These are phyloP conservation scores for Debaryomyces nepalensis DNA, from an alignment of 1,139 yeast species.

Conservation along the genomic window DNA sequence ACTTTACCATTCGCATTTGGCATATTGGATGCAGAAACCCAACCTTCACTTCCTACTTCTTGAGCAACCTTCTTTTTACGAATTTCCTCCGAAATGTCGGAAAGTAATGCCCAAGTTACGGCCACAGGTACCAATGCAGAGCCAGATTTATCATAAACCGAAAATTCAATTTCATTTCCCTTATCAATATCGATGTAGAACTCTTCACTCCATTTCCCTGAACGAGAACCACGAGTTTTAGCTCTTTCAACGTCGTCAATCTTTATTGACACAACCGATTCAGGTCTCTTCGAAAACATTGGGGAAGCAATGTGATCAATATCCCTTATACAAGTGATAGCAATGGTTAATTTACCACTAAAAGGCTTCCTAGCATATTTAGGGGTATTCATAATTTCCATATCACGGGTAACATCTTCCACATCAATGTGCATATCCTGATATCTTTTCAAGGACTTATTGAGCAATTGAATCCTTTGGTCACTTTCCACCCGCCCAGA, in stretches of 20 bases:
- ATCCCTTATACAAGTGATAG: slow-evolving; percentile 77
- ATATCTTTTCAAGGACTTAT: slow-evolving; percentile 82
- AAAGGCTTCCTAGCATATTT: slow-evolving; percentile 81
- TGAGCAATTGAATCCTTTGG: slow-evolving; percentile 81
- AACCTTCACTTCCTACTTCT: slow-evolving; percentile 73
- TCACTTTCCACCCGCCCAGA: slow-evolving; percentile 84
- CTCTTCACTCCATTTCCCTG: slow-evolving; percentile 84
- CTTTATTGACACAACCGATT: slow-evolving; percentile 75
- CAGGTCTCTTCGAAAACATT: slow-evolving; percentile 75
- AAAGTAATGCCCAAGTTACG: slow-evolving; percentile 83
- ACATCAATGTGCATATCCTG: slow-evolving; percentile 82
- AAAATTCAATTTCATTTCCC: slow-evolving; percentile 88
- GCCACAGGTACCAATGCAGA: slow-evolving; percentile 84
- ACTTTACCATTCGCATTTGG: slow-evolving; percentile 34
- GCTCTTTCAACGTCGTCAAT: slow-evolving; percentile 87
- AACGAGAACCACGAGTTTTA: slow-evolving; percentile 73
- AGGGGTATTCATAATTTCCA: slow-evolving; percentile 65
- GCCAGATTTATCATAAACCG: slow-evolving; percentile 81
- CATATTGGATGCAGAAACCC: slow-evolving; percentile 81
- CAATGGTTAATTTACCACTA: slow-evolving; percentile 75
- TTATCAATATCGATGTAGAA: slow-evolving; percentile 81
- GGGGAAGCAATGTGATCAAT: slow-evolving; percentile 93
- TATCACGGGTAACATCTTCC: slow-evolving; percentile 67
- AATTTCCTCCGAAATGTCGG: slow-evolving; percentile 91
- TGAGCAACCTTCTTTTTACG: slow-evolving; percentile 87